Conservation (phyloP, 169 alveolate species). For the Besnoitia besnoiti region DNA sequence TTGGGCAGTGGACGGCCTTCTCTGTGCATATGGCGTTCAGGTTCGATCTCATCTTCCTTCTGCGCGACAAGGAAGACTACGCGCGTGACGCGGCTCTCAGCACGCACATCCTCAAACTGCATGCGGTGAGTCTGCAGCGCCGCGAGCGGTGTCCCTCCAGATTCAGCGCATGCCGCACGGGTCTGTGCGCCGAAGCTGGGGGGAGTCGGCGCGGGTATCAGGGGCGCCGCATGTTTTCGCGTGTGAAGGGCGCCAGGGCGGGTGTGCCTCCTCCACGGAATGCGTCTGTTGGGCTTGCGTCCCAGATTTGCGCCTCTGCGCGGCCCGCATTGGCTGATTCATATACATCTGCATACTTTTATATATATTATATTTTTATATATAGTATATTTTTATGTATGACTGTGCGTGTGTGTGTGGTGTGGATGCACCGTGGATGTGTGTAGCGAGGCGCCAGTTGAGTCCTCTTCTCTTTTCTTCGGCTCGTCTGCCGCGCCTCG, state of each 20-base stretch:
- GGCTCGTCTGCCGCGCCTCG: too few relatives aligned
- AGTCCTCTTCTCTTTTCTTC: not conserved
- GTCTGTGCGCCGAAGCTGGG: too few relatives aligned
- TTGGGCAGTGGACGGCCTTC: not conserved
- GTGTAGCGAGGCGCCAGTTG: not conserved
- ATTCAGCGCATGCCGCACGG: too few relatives aligned
- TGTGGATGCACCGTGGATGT: not conserved
- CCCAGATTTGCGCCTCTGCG: too few relatives aligned
- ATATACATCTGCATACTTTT: not conserved
- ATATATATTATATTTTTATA: not conserved
- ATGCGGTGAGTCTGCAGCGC: constrained; percentile 70
- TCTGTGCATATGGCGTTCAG: constrained; percentile 80
- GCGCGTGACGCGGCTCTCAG: constrained; percentile 93
- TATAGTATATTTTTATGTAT: not conserved
- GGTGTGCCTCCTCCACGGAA: too few relatives aligned
- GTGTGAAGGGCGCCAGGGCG: too few relatives aligned
- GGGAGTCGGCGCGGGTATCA: too few relatives aligned
- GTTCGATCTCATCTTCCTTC: constrained; percentile 97
- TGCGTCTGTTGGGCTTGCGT: too few relatives aligned
- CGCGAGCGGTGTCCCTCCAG: too few relatives aligned
- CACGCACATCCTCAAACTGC: constrained; percentile 89
- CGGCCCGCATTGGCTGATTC: not conserved
- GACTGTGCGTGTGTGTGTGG: not conserved
- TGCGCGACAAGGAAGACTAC: constrained; percentile 94
- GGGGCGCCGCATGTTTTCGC: too few relatives aligned